These are phyloP conservation scores for Gryganskiella cystojenkinii DNA, from an alignment of 192 early-diverging fungal genomes.

Conservation along the genomic window DNA sequence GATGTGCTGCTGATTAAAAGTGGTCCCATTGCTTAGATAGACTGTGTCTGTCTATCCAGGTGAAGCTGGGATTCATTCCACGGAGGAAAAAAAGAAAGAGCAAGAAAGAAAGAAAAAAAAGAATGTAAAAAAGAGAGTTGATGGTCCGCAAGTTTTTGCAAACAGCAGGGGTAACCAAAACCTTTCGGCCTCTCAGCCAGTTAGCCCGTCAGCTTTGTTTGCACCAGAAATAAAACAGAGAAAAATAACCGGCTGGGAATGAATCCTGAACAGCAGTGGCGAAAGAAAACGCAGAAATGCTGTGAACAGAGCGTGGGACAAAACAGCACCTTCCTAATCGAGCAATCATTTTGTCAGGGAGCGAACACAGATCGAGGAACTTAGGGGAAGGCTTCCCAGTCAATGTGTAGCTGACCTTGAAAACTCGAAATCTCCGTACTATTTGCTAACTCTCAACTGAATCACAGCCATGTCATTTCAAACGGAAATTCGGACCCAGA, in stretches of 20 bases:
- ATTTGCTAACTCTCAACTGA: no score
- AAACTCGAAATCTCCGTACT: neutral
- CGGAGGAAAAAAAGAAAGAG: neutral
- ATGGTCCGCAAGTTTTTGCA: no score
- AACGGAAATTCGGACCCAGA: no score
- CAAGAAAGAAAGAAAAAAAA: neutral
- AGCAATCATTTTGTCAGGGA: conserved; percentile 17
- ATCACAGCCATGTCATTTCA: no score
- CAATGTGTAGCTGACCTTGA: neutral
- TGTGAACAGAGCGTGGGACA: conserved; percentile 42
- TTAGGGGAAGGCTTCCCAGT: conserved; percentile 26
- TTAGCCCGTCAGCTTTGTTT: neutral
- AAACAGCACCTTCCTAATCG: conserved; percentile 29
- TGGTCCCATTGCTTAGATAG: no score
- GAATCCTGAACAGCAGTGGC: neutral
- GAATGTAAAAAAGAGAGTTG: no score
- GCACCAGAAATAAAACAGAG: neutral
- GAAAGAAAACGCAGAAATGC: neutral
- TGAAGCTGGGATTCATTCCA: neutral
- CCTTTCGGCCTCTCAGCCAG: neutral
- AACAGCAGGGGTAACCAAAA: no score
- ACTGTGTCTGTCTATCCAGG: neutral
- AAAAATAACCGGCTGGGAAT: neutral
- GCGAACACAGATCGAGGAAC: conserved; percentile 11
- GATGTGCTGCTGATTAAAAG: no score